phyloP scores from a whole-genome alignment of 2,329 filamentous ascomycete genomes.

The Penicillium hesseltinei region DNA sequence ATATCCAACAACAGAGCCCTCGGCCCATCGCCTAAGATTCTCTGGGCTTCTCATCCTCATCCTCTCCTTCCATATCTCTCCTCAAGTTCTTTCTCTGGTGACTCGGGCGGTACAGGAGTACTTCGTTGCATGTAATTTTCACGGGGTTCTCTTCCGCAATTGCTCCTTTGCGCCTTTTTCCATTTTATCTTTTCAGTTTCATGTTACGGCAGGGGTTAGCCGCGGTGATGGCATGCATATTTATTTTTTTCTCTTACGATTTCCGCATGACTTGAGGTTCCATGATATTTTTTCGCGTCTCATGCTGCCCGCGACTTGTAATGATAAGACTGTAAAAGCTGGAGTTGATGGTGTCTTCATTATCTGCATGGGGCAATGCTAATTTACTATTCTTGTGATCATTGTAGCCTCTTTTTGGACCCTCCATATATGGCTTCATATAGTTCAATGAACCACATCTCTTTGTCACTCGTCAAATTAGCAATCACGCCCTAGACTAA shows the following conservation, averaged over 20 bases:
- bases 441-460: not conserved
- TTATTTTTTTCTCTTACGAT: conserved; percentile 22
- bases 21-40: conserved; percentile 33
- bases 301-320: conserved; percentile 32
- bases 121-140: conserved; percentile 19
- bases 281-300: conserved; percentile 26
- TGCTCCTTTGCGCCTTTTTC: conserved; percentile 20
- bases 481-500: too few species aligned
- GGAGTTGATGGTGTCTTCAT: conserved; percentile 20
- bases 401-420: not conserved
- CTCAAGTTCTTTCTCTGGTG: conserved; percentile 11
- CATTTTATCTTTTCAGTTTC: conserved; percentile 20
- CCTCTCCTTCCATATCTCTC: conserved; percentile 8
- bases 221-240: conserved; percentile 29
- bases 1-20: conserved; percentile 51
- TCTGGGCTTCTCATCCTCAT: conserved; percentile 12
- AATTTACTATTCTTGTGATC: conserved; percentile 18
- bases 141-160: conserved; percentile 18
- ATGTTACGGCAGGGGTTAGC: conserved; percentile 26
- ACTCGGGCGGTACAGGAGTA: conserved; percentile 12
- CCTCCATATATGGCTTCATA: not conserved
- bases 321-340: conserved; percentile 41
- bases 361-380: conserved; percentile 21
- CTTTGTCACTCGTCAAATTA: not conserved
- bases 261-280: conserved; percentile 26